Base-by-base conservation (phyloP, 2,329 filamentous ascomycete genomes). In the Bipolaris bicolor region DNA sequence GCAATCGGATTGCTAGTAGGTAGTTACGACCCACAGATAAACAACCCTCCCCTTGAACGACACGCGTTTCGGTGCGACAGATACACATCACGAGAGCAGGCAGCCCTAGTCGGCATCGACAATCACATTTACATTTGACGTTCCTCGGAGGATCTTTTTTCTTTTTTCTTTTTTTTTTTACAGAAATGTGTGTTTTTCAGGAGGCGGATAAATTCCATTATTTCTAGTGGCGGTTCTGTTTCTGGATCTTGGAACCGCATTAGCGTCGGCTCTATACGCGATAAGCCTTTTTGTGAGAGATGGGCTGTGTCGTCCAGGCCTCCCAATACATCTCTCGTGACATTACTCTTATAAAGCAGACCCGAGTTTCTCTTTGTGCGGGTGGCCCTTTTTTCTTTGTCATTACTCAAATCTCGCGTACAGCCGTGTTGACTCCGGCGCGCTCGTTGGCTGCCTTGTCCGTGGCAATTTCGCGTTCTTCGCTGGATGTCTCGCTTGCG, bases 401-500 rank as follows among this genome's bases (percentile, higher is more conserved):
- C 15, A 20, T 45, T 52, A 62, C 48, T 60, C 22, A 7, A 43
- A 67, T 60, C 26, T 66, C 62, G 31, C 52, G 61, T 7, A 66
- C 61, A 4, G 60, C 58, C 11, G 63, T 57, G 10, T 57, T 60
- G 22, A 62, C 50, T 16, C 49, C 43, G 16, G 55, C 52, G 13
- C 63, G 57, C 49, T 68, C 65, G 3, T 36, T 57, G 36, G 53
- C 56, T 6, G 55, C 51, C 60, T 68, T 49, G 22, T 18, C 66
- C 13, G 59, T 63, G 13, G 60, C 44, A 13, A 58, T 18, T 22
- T 60, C 62, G 18, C 41, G 44, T 24, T 67, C 54, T 7, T 57
- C 60, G 39, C 59, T 64, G 3, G 65, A 67, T 16, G 61, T 61
- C 47, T 67, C 62, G 51, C 60, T 63, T 11, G 22, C 51, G 4